These are phyloP conservation scores for Acanthamoeba royreba DNA, from an alignment of 208 protist genomes.

Conservation along the genomic window DNA sequence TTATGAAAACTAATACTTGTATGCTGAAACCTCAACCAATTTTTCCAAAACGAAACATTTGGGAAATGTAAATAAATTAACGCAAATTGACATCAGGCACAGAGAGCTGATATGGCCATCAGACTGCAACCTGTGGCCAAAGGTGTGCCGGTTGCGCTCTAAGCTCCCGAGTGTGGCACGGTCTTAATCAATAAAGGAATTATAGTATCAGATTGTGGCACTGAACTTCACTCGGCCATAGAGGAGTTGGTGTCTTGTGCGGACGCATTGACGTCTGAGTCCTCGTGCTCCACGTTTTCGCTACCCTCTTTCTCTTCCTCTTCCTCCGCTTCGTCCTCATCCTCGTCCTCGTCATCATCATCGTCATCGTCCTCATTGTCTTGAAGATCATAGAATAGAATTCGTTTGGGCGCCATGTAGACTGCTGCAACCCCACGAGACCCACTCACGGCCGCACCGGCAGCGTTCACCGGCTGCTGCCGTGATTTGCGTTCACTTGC, in stretches of 20 bases:
- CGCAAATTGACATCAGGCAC: too few species aligned
- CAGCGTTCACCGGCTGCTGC: not conserved
- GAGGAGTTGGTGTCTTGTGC: not conserved
- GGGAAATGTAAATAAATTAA: too few species aligned
- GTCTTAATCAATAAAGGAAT: too few species aligned
- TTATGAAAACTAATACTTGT: too few species aligned
- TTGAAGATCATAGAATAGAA: slow-evolving; percentile 19
- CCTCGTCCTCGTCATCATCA: not conserved
- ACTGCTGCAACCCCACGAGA: not conserved
- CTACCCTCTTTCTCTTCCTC: not conserved
- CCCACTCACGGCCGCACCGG: not conserved
- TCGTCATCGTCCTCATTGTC: not conserved
- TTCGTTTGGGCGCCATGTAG: not conserved
- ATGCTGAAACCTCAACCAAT: too few species aligned
- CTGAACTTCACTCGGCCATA: too few species aligned
- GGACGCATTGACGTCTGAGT: not conserved
- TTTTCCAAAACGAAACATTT: too few species aligned
- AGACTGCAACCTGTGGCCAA: too few species aligned
- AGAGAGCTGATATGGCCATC: too few species aligned
- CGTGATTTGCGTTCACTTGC: not conserved
- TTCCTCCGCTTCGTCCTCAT: not conserved
- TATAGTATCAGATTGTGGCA: too few species aligned
- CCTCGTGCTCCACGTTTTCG: not conserved
- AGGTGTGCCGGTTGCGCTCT: too few species aligned
- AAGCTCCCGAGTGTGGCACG: too few species aligned